Conservation (phyloP, 2,329 filamentous ascomycete genomes). For the Claviceps sorghi region DNA sequence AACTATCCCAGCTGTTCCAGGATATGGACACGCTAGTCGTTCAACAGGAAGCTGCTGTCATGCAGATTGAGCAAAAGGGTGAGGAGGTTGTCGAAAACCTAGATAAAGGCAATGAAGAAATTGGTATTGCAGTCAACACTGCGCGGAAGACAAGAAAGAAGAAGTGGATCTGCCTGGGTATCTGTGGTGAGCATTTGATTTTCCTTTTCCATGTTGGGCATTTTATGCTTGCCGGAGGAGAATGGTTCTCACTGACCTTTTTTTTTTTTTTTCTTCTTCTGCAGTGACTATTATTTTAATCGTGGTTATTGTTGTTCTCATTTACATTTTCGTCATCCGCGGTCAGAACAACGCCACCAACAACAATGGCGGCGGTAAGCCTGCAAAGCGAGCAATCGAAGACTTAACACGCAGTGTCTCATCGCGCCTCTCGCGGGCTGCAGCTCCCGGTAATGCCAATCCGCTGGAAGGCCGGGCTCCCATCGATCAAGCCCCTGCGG, state of each 20-base stretch:
- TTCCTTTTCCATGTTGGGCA: background rate
- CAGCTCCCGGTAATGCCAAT: background rate
- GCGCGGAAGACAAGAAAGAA: conserved; percentile 70
- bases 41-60: conserved; percentile 69
- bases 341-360: conserved; percentile 11
- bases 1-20: conserved; percentile 76
- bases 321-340: conserved; percentile 31
- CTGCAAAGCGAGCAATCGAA: conserved; percentile 15
- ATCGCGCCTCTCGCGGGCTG: background rate
- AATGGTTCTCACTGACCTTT: background rate
- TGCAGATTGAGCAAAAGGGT: conserved; percentile 71
- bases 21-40: conserved; percentile 76
- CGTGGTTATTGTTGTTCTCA: conserved; percentile 35
- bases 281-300: conserved; percentile 38
- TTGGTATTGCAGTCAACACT: conserved; percentile 67
- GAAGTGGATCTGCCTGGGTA: conserved; percentile 92
- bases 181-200: conserved; percentile 37
- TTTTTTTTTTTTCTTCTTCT: background rate
- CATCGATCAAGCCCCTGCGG: conserved; percentile 4
- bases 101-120: conserved; percentile 70
- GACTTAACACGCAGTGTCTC: conserved; percentile 3
- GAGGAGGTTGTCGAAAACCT: conserved; percentile 78
- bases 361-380: conserved; percentile 15
- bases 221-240: background rate
- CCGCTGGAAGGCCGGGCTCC: conserved; percentile 2